Conservation (phyloP, 371 early-diverging fungal species). For the Zopfochytrium polystomum region DNA sequence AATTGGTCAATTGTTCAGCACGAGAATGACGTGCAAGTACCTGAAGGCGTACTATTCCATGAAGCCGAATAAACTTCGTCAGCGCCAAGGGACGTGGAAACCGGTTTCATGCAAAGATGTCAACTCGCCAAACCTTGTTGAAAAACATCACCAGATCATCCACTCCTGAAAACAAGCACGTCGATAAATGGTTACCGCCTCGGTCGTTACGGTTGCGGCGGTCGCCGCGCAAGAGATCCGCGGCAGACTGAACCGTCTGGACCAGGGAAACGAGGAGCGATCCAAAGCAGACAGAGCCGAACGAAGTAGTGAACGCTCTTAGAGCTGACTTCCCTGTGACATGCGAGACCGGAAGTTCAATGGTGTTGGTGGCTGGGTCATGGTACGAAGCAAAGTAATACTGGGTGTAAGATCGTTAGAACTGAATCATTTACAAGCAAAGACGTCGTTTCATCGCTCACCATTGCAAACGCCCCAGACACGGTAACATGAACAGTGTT, state of each 20-base stretch:
- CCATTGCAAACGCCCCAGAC: conserved; percentile 44
- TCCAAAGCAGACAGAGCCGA: conserved; percentile 94
- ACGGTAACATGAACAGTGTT: conserved; percentile 48
- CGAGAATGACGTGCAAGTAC: too few species aligned
- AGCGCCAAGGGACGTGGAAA: too few species aligned
- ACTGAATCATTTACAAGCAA: neutral
- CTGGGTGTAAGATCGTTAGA: neutral
- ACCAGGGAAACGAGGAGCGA: conserved; percentile 77
- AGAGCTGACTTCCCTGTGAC: conserved; percentile 61
- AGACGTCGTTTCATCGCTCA: neutral
- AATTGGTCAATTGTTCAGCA: too few species aligned
- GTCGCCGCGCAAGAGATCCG: conserved; percentile 8
- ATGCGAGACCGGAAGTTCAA: conserved; percentile 42
- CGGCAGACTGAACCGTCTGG: conserved; percentile 59
- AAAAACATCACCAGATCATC: conserved; percentile 32
- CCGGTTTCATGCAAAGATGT: too few species aligned
- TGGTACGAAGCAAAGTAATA: conserved; percentile 20
- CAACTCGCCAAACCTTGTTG: too few species aligned
- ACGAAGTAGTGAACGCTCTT: conserved; percentile 84
- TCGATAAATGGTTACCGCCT: conserved; percentile 15
- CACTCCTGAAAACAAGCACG: conserved; percentile 19
- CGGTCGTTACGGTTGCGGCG: neutral
- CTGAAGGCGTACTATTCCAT: too few species aligned
- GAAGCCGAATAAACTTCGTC: too few species aligned
- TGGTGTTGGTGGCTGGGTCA: neutral